Base-by-base conservation (phyloP, 2,329 filamentous ascomycete species). In the Pseudophaeomoniella oleicola region DNA sequence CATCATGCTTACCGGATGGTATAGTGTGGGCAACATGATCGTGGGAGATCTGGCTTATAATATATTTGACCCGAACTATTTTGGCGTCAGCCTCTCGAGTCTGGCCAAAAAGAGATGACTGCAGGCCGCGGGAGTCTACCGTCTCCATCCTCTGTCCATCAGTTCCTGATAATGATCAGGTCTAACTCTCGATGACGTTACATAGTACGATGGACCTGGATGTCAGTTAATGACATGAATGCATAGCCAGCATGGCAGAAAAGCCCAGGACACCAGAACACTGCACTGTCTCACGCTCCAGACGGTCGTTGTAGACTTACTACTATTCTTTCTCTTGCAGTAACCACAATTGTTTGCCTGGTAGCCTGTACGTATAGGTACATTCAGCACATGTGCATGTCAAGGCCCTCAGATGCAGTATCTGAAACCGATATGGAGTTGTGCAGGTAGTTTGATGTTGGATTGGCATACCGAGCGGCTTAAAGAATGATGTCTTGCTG, bases 1-100 rank as follows among this genome's bases (percentile, higher is more conserved):
- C 19, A 18, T 16, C 19, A 18, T 27, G n/a, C 44, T 16, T 40
- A 63, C 59, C 63, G 60, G 43, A 67, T 54, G 10, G 64, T 66
- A 44, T 67, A 96, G 52, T 94, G 86, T 32, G 87, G 86, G 56
- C 90, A 98, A 51, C 90, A 98, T 42, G 85, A 82, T 39, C 76
- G 68, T 40, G 71, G 70, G 49, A 84, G 77, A 55, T 67, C 64
- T 44, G 60, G 64, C 46, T 66, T 67, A 47, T 67, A 67, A 47
- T 64, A 66, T 33, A 64, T 51, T 9, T 55, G 60, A 2, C 64
- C 64, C 29, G 64, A 67, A 44, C 64, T 65, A 35, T 36, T 11
- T 18, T 36, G 10, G 27, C 11, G n/a, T 13, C 16, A 44, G n/a
- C 11, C 16, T 12, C 15, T 32, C 22, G 17, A 18, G n/a, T n/a